phyloP scores from a whole-genome alignment of 140 eudicot genomes.

The Senecio squalidus region DNA sequence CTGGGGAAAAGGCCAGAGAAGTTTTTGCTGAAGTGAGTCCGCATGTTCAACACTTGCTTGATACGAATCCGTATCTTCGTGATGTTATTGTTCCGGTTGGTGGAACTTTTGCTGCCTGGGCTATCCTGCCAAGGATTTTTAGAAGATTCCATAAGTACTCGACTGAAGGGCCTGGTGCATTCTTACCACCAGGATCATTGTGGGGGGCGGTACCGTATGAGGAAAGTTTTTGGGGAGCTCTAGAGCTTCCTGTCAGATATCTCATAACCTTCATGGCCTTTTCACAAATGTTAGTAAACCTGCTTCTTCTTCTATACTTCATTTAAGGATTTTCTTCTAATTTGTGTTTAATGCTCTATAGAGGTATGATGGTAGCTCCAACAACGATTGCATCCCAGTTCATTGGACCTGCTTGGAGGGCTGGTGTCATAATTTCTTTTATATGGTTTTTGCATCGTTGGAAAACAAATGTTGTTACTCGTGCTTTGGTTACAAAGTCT shows the following conservation, averaged over 20 bases:
- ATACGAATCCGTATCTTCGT: conserved; percentile 74
- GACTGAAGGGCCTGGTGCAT: conserved; percentile 57
- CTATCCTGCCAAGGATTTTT: conserved; percentile 68
- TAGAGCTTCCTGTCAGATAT: conserved; percentile 81
- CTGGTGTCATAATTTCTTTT: conserved; percentile 65
- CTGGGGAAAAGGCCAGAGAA: conserved; percentile 74
- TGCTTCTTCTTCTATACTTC: not conserved
- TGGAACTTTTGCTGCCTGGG: conserved; percentile 74
- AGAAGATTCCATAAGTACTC: conserved; percentile 77
- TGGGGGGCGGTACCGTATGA: conserved; percentile 86
- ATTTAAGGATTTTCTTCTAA: not conserved
- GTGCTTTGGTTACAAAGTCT: conserved; percentile 54
- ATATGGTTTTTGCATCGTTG: conserved; percentile 98
- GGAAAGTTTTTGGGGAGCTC: conserved; percentile 91
- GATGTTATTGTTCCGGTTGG: conserved; percentile 86
- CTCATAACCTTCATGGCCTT: conserved; percentile 84
- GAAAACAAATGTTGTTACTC: conserved; percentile 77
- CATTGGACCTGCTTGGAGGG: conserved; percentile 72
- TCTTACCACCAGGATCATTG: conserved; percentile 51
- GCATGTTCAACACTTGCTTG: conserved; percentile 59
- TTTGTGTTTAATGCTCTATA: conserved; percentile 27
- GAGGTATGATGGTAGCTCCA: conserved; percentile 87
- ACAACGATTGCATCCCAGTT: conserved; percentile 62
- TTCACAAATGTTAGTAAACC: conserved; percentile 64
- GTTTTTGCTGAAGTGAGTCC: conserved; percentile 55